These are phyloP conservation scores for Phoenix roebelenii DNA, from an alignment of 176 grass and related monocot genomes.

Conservation along the genomic window DNA sequence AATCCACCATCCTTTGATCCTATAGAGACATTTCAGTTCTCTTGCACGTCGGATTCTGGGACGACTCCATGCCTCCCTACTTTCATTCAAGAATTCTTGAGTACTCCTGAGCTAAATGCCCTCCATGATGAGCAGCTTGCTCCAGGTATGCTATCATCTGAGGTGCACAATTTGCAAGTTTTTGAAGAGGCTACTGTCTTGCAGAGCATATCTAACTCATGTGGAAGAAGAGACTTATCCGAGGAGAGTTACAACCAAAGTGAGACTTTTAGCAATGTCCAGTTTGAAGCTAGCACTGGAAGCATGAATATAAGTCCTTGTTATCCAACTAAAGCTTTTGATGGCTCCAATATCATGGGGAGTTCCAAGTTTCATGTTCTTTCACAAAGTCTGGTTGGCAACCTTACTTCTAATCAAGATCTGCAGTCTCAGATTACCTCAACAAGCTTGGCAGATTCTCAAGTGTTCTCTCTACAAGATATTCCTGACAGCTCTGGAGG, in stretches of 20 bases:
- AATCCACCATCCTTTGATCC: slow-evolving; percentile 30
- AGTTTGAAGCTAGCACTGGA: slow-evolving; percentile 33
- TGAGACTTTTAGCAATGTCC: slow-evolving; percentile 30
- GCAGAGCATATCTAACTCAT: slow-evolving; percentile 51
- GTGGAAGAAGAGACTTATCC: slow-evolving; percentile 51
- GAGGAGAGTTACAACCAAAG: slow-evolving; percentile 35
- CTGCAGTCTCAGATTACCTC: slow-evolving; percentile 27
- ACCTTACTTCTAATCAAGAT: slow-evolving; percentile 20
- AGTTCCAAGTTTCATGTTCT: slow-evolving; percentile 33
- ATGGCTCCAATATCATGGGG: slow-evolving; percentile 25
- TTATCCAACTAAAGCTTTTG: slow-evolving; percentile 21
- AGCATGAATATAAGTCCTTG: slow-evolving; percentile 27
- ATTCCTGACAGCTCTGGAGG: slow-evolving; percentile 44
- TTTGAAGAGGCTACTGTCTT: slow-evolving; percentile 32
- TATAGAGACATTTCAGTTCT: slow-evolving; percentile 46
- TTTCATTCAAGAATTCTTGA: slow-evolving; percentile 57
- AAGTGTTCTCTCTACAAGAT: slow-evolving; percentile 38
- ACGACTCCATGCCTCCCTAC: slow-evolving; percentile 25
- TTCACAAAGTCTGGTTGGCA: slow-evolving; percentile 1
- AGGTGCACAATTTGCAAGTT: slow-evolving; percentile 47
- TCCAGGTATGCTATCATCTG: slow-evolving; percentile 52
- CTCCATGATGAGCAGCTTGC: slow-evolving; percentile 15
- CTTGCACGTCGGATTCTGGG: slow-evolving; percentile 38
- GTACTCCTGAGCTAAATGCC: slow-evolving; percentile 54
- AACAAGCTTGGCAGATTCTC: slow-evolving; percentile 36